Evolutionary conservation across 306 rosid species (phyloP).

Genomic region (Casuarina glauca): DNA sequence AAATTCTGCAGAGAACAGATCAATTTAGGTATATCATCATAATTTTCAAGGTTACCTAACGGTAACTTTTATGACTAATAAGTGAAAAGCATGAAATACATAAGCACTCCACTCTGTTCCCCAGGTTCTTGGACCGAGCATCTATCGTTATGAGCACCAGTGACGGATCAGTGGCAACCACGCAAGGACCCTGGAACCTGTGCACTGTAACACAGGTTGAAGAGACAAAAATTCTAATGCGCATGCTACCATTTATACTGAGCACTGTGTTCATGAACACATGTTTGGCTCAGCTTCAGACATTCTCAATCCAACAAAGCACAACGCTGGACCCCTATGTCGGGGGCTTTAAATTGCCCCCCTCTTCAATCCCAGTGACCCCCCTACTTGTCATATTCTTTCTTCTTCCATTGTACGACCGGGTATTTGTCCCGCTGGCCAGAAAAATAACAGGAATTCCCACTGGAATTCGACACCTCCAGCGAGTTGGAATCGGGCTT

Average conservation of each 20-base stretch:
- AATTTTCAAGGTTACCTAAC: neutral
- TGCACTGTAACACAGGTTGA: conserved; percentile 88
- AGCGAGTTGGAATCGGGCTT: conserved; percentile 68
- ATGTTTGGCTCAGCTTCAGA: conserved; percentile 90
- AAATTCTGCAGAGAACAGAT: conserved; percentile 62
- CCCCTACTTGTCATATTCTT: conserved; percentile 60
- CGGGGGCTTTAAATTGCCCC: conserved; percentile 61
- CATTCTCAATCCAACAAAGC: conserved; percentile 75
- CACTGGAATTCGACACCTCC: conserved; percentile 81
- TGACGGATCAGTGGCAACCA: conserved; percentile 13
- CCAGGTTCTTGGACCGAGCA: conserved; percentile 73
- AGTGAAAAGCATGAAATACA: neutral
- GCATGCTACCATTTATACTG: conserved; percentile 82
- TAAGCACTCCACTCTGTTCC: neutral
- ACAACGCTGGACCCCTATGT: conserved; percentile 58
- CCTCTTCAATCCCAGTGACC: conserved; percentile 66
- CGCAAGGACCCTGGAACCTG: conserved; percentile 53
- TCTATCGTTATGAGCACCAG: conserved; percentile 39
- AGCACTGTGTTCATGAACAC: conserved; percentile 81
- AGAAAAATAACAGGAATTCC: conserved; percentile 75
- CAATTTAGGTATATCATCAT: conserved; percentile 64
- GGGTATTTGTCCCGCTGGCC: conserved; percentile 60
- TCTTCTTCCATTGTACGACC: conserved; percentile 69
- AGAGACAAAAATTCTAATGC: conserved; percentile 75
- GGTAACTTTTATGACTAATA: neutral